Conservation (phyloP, 2,329 filamentous ascomycete species). For the Teratosphaeria destructans region DNA sequence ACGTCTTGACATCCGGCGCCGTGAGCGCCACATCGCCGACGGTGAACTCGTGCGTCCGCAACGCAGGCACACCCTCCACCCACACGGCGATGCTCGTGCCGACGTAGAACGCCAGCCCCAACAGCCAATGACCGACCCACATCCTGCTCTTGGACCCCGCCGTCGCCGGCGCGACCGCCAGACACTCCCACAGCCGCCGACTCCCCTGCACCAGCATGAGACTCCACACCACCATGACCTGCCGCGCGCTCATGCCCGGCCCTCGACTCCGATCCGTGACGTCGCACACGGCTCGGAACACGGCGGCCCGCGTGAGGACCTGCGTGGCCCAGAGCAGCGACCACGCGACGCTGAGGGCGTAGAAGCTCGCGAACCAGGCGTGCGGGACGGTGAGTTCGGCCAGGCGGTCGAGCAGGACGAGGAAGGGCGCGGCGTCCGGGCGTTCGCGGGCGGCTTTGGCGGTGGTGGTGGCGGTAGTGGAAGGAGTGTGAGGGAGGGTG, state of each 20-base stretch:
- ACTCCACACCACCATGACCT: conserved; percentile 40
- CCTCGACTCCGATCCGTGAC: not conserved
- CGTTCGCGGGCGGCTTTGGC: conserved; percentile 2
- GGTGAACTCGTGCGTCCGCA: conserved; percentile 26
- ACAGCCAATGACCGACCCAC: conserved; percentile 73
- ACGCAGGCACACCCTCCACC: conserved; percentile 65
- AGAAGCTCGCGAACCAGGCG: conserved; percentile 83
- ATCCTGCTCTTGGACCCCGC: conserved; percentile 63
- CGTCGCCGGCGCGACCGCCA: conserved; percentile 49
- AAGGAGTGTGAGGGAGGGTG: not conserved
- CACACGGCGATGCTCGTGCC: conserved; percentile 65
- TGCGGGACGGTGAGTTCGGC: conserved; percentile 63
- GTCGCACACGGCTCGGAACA: conserved; percentile 40
- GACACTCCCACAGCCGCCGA: conserved; percentile 67
- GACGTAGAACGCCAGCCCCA: conserved; percentile 71
- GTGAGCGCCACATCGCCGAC: conserved; percentile 29
- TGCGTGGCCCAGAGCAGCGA: conserved; percentile 61
- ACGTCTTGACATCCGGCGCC: conserved; percentile 40
- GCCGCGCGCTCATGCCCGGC: not conserved
- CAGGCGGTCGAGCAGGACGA: conserved; percentile 32
- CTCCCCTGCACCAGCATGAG: conserved; percentile 67
- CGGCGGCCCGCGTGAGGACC: conserved; percentile 43
- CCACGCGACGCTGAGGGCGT: conserved; percentile 57
- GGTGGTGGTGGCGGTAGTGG: not conserved
- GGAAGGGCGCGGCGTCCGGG: conserved; percentile 9